Conservation (phyloP, 768 basidiomycete genomes). For the Xerocomellus intermedius region DNA sequence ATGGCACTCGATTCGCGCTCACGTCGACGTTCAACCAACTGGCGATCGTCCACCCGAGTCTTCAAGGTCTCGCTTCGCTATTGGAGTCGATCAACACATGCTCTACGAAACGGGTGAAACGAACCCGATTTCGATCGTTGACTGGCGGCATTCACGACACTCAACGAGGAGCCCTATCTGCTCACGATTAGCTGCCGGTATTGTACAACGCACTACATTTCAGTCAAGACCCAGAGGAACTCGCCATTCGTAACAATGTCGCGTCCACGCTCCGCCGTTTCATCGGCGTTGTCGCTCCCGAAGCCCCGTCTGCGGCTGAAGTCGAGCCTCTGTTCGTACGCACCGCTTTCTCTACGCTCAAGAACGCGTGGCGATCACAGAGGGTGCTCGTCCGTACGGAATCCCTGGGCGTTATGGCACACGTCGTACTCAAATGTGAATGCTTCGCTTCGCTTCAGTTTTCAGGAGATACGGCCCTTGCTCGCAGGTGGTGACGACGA, state of each 20-base stretch:
- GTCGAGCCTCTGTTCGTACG: slow-evolving; percentile 58
- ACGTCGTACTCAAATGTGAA: slow-evolving; percentile 66
- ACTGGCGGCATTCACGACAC: slow-evolving; percentile 63
- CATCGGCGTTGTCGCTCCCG: slow-evolving; percentile 51
- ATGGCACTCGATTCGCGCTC: slow-evolving; percentile 67
- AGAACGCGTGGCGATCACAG: slow-evolving; percentile 75
- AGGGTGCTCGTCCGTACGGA: slow-evolving; percentile 90
- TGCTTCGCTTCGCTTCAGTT: slow-evolving; percentile 34
- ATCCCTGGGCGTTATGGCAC: slow-evolving; percentile 72
- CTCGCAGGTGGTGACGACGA: slow-evolving; percentile 70
- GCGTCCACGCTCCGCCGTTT: slow-evolving; percentile 76
- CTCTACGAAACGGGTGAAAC: slow-evolving; percentile 77
- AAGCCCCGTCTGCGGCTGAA: slow-evolving; percentile 35
- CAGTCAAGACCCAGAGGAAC: slow-evolving; percentile 86
- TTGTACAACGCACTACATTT: slow-evolving; percentile 81
- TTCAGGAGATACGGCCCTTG: slow-evolving; percentile 74
- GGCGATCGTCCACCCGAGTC: slow-evolving; percentile 36
- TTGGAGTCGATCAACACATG: slow-evolving; percentile 80
- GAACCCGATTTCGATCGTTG: slow-evolving; percentile 93
- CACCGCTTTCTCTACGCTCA: slow-evolving; percentile 72
- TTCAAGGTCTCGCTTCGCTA: slow-evolving; percentile 51
- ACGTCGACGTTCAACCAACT: slow-evolving; percentile 61
- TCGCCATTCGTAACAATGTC: slow-evolving; percentile 82
- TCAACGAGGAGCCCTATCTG: slow-evolving; percentile 68
- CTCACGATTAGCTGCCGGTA: slow-evolving; percentile 74